These are phyloP conservation scores for Ramaria rubella DNA, from an alignment of 768 basidiomycete species.

Conservation along the genomic window DNA sequence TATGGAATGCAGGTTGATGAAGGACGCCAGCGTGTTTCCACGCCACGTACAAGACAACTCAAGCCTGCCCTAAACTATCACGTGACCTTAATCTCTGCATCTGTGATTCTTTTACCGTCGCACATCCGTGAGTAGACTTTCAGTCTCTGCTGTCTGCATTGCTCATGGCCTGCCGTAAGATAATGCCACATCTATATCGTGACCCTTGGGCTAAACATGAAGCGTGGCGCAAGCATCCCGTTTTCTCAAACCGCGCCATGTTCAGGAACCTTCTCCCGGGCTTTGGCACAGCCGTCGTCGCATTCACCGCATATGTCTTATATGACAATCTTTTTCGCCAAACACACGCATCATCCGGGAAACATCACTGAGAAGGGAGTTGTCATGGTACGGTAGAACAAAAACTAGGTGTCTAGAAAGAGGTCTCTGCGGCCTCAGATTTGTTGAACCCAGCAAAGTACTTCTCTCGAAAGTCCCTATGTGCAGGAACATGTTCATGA, in stretches of 20 bases:
- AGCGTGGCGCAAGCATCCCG: constrained; percentile 86
- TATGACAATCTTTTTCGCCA: constrained; percentile 64
- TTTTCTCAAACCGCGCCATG: constrained; percentile 83
- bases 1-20: not conserved
- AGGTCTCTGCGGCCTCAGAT: constrained; percentile 14
- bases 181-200: constrained; percentile 71
- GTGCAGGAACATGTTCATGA: constrained; percentile 60
- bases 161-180: constrained; percentile 25
- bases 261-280: constrained; percentile 90
- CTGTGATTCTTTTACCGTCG: not conserved
- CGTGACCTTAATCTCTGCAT: constrained; percentile 17
- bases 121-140: not conserved
- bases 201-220: constrained; percentile 94
- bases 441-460: constrained; percentile 80
- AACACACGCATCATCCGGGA: not conserved
- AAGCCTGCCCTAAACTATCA: constrained; percentile 52
- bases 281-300: constrained; percentile 86
- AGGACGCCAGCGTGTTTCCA: constrained; percentile 8
- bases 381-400: not conserved
- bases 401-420: not conserved
- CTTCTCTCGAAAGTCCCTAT: constrained; percentile 82
- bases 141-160: constrained; percentile 11
- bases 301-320: constrained; percentile 87
- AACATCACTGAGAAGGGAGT: not conserved
- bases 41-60: constrained; percentile 33